Conservation (phyloP, 2,329 filamentous ascomycete genomes). For the Aureobasidium sp. region DNA sequence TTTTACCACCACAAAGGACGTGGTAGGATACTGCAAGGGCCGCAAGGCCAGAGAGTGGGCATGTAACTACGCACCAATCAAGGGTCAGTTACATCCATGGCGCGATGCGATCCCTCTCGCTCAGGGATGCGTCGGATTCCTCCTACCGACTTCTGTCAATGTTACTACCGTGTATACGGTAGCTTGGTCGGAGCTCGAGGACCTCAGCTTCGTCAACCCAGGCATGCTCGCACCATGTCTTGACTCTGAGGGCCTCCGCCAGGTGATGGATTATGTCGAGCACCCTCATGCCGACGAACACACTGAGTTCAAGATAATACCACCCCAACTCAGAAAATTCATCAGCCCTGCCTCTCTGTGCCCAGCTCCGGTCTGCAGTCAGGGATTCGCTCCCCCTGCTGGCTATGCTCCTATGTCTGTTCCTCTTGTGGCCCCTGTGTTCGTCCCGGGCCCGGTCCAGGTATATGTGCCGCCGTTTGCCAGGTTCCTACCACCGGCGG, state of each 20-base stretch:
- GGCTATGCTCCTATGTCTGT: no score
- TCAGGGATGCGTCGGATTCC: not conserved
- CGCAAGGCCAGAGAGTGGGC: not conserved
- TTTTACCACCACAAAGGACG: not conserved
- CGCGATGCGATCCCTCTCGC: not conserved
- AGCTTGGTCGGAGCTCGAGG: not conserved
- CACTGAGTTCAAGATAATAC: not conserved
- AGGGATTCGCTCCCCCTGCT: no score
- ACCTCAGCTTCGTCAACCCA: not conserved
- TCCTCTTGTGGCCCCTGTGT: no score
- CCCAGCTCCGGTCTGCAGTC: no score
- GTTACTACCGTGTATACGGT: not conserved
- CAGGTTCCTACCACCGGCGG: no score
- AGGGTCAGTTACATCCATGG: not conserved
- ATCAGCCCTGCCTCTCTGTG: no score
- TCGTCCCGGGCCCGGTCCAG: no score
- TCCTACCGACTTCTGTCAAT: not conserved
- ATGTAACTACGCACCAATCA: not conserved
- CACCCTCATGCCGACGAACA: not conserved
- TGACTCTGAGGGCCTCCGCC: no score
- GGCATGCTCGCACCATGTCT: not conserved
- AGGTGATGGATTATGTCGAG: not conserved
- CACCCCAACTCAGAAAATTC: not conserved
- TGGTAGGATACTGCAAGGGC: not conserved
- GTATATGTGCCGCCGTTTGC: no score